Percentiles rank a stretch among this genome's conserved stretches.
Evolutionary conservation across 331 rosid species (phyloP).

Genomic region (Malus hybrid): DNA sequence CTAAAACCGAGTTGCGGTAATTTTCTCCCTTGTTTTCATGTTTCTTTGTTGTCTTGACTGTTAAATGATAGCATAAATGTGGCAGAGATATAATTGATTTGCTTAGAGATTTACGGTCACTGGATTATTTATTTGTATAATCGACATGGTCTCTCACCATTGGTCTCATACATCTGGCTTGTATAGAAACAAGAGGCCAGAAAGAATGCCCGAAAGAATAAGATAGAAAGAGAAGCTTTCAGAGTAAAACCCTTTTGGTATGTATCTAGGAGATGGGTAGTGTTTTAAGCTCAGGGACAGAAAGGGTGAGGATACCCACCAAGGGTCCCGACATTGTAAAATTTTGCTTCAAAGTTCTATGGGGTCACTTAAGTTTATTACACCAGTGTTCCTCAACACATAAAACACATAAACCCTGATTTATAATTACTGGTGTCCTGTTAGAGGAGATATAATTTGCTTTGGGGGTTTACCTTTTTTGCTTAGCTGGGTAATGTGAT

Average conservation of each 20-base stretch:
- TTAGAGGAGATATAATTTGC: not conserved
- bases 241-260: too few relatives aligned
- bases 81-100: not conserved
- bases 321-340: not conserved
- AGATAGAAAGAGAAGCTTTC: too few relatives aligned
- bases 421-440: not conserved
- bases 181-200: not conserved
- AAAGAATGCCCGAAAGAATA: too few relatives aligned
- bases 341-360: not conserved
- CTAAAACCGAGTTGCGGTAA: slow-evolving; percentile 84
- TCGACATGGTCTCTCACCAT: not conserved
- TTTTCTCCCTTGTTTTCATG: not conserved
- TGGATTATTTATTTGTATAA: not conserved
- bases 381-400: not conserved
- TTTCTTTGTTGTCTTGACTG: not conserved
- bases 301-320: not conserved
- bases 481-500: not conserved
- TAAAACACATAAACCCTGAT: not conserved
- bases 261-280: too few relatives aligned
- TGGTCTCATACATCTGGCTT: not conserved
- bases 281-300: too few relatives aligned
- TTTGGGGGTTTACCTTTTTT: not conserved
- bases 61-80: not conserved
- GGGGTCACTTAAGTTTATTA: not conserved
- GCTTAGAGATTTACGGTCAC: not conserved